These are phyloP conservation scores for Termitomyces titanicus DNA, from an alignment of 768 basidiomycete genomes.

Conservation along the genomic window DNA sequence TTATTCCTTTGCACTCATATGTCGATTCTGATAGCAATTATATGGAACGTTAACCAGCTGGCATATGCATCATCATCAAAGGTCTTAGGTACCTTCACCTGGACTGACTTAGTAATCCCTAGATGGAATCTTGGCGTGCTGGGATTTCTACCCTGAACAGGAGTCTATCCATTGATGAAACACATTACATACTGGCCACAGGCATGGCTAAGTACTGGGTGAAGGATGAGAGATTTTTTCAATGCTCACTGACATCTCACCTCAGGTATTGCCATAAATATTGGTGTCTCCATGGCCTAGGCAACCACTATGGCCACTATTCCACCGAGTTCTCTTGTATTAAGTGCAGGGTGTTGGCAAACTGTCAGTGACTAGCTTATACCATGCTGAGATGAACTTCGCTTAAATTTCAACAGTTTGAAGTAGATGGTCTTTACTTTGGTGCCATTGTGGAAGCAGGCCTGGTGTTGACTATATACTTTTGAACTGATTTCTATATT, in stretches of 20 bases:
- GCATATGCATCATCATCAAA: slow-evolving; percentile 1
- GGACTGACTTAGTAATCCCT: background rate
- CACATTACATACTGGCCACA: slow-evolving; percentile 38
- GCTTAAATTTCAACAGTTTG: slow-evolving; percentile 1
- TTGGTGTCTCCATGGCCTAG: slow-evolving; percentile 5
- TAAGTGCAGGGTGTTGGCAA: slow-evolving; percentile 6
- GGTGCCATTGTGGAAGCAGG: slow-evolving; percentile 8
- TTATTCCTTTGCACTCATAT: slow-evolving; percentile 19
- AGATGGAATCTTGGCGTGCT: slow-evolving; percentile 13
- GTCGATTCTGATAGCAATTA: slow-evolving; percentile 4
- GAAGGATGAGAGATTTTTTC: background rate
- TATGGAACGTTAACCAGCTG: slow-evolving; percentile 11
- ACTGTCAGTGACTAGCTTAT: background rate
- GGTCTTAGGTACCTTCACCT: background rate
- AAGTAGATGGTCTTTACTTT: slow-evolving; percentile 7
- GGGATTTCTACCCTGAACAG: slow-evolving; percentile 12
- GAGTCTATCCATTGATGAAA: slow-evolving; percentile 35
- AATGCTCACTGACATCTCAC: background rate
- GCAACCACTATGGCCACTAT: slow-evolving; percentile 2
- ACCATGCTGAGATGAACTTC: background rate
- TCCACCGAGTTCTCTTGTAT: background rate
- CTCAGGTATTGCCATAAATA: slow-evolving; percentile 4
- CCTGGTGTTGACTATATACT: background rate
- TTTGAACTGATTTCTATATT: no score
- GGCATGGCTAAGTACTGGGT: slow-evolving; percentile 37